These are phyloP conservation scores for Trebouxia sp. DNA, from an alignment of 139 green algal genomes.

Conservation along the genomic window DNA sequence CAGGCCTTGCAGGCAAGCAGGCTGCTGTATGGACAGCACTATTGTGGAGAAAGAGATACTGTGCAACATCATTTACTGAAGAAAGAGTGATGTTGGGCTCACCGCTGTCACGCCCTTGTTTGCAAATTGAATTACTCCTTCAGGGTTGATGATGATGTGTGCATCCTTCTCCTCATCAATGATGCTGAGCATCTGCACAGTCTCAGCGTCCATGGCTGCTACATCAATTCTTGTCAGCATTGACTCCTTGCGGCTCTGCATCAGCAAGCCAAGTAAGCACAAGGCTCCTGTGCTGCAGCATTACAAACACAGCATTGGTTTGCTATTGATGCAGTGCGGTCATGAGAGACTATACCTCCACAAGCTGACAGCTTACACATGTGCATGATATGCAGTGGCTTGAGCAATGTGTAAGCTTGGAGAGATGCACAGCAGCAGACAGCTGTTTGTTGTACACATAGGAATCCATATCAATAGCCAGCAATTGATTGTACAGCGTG, in stretches of 20 bases:
- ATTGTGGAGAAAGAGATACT: background rate
- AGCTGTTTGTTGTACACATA: background rate
- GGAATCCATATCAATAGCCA: too few relatives aligned
- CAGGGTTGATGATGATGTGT: conserved; percentile 11
- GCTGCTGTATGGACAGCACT: too few relatives aligned
- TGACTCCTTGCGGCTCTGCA: conserved; percentile 21
- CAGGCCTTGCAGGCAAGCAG: background rate
- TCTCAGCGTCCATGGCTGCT: conserved; percentile 21
- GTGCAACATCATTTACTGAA: too few relatives aligned
- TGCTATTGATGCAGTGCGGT: too few relatives aligned
- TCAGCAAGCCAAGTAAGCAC: too few relatives aligned
- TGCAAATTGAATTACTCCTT: conserved; percentile 24
- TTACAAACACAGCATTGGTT: too few relatives aligned
- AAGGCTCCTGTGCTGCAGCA: too few relatives aligned
- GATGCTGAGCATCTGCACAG: conserved; percentile 22
- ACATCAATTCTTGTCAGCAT: conserved; percentile 18
- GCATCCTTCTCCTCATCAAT: conserved; percentile 26
- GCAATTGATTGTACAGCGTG: background rate
- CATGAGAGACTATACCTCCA: too few relatives aligned
- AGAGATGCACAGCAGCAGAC: too few relatives aligned
- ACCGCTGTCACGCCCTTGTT: conserved; percentile 22
- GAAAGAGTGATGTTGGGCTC: background rate
- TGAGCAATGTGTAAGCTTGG: too few relatives aligned
- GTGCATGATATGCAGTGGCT: too few relatives aligned
- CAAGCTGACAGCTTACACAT: too few relatives aligned